Evolutionary conservation across 441 rosid species (phyloP).

Genomic region (Kokia cookei): DNA sequence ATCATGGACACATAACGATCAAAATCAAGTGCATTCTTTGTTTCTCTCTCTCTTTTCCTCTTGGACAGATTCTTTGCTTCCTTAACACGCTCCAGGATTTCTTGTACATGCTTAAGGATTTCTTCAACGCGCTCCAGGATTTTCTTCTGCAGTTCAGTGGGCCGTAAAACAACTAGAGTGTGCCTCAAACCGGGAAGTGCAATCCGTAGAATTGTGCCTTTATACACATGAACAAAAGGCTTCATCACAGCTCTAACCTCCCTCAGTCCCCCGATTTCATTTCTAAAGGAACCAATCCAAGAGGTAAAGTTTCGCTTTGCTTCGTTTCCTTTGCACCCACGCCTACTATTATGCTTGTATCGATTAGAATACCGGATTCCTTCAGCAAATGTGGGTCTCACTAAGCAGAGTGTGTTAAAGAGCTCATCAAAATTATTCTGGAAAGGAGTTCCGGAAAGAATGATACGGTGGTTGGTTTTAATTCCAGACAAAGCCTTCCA

Average conservation of each 20-base stretch:
- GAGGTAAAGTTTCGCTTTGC: slow-evolving; percentile 28
- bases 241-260: slow-evolving; percentile 32
- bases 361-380: slow-evolving; percentile 2
- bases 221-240: slow-evolving; percentile 69
- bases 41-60: not conserved
- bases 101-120: slow-evolving; percentile 26
- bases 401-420: slow-evolving; percentile 36
- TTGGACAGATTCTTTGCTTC: not conserved
- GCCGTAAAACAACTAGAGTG: slow-evolving; percentile 53
- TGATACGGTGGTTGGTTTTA: slow-evolving; percentile 37
- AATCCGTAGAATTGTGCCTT: slow-evolving; percentile 48
- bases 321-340: slow-evolving; percentile 18
- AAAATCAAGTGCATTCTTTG: slow-evolving; percentile 15
- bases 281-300: slow-evolving; percentile 27
- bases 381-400: slow-evolving; percentile 32
- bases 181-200: slow-evolving; percentile 67
- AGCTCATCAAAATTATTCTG: slow-evolving; percentile 64
- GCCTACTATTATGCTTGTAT: slow-evolving; percentile 8
- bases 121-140: slow-evolving; percentile 26
- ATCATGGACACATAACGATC: slow-evolving; percentile 37
- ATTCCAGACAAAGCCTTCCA: slow-evolving; percentile 39
- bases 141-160: slow-evolving; percentile 36
- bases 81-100: slow-evolving; percentile 25
- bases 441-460: slow-evolving; percentile 68
- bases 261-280: slow-evolving; percentile 15